Percentiles rank a stretch among this genome's conserved stretches.
These are phyloP conservation scores for Chamaecyparis obtusa DNA, from an alignment of 75 land plant species.

Conservation along the genomic window DNA sequence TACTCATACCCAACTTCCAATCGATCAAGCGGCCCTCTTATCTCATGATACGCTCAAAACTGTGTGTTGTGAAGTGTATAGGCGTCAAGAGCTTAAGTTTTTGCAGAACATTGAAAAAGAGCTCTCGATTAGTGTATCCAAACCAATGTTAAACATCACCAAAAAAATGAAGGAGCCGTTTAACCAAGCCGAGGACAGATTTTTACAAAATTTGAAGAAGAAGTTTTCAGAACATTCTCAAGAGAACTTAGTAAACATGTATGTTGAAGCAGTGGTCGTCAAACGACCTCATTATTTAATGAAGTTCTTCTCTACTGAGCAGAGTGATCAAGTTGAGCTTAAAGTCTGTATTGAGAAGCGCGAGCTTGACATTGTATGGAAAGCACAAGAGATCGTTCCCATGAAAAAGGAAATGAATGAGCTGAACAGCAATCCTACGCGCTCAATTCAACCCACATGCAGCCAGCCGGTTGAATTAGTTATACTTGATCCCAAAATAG, in stretches of 20 bases:
- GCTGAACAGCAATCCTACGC: not conserved
- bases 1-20: not conserved
- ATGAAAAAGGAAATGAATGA: not conserved
- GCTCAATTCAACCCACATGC: conserved; percentile 2
- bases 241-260: not conserved
- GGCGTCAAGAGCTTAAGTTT: not conserved
- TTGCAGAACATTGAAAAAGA: not conserved
- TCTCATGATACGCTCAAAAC: not conserved
- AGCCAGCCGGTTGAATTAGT: not conserved
- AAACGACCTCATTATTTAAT: not conserved
- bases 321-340: too few species aligned
- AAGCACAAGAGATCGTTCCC: conserved; percentile 11
- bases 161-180: not conserved
- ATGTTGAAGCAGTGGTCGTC: not conserved
- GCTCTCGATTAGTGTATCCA: not conserved
- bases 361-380: conserved; percentile 20
- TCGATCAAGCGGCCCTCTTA: not conserved
- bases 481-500: not conserved
- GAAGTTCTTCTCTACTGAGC: too few species aligned
- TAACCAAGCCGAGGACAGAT: not conserved
- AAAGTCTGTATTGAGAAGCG: too few species aligned
- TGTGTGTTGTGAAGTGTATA: not conserved
- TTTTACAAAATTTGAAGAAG: not conserved
- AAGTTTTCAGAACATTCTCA: not conserved
- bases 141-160: not conserved